Base-by-base conservation (phyloP, 1,284 basidiomycete genomes). In the Hemileia vastatrix region DNA sequence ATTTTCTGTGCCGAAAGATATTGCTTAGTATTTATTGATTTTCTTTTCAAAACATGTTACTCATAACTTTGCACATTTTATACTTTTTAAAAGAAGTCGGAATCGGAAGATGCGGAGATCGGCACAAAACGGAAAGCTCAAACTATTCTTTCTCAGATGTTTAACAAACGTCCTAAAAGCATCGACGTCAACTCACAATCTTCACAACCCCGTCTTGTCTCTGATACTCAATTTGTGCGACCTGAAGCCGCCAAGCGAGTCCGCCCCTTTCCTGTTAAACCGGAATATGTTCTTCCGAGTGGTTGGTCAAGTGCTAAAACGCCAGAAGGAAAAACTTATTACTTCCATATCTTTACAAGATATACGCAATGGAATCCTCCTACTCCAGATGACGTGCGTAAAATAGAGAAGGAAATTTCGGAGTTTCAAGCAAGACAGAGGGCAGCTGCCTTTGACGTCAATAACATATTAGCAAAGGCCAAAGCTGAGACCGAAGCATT, bases 401-500 rank as follows among this genome's bases (percentile, higher is more conserved):
- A 18, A 0, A 18, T 64, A 43, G n/a, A 51, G n/a, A 44, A 40
- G 4, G 21, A 33, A 2, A 11, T 32, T 4, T 23, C 48, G 11
- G 57, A 62, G 4, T 40, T 54, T 49, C 18, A 47, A 24, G 53
- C 52, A 8, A 24, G 60, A 19, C 60, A 62, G 24, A 62, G 55
- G 27, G 60, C 60, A 31, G 57, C 51, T n/a, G 51, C 63, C 1
- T 23, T 65, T 8, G 62, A 67, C 19, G 65, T 70, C 15, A 64
- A 67, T 31, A 67, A 67, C 27, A 67, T 73, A 36, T 65, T 74
- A 11, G 77, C 77, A 1, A 78, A 78, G 56, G 77, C 76, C n/a
- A 78, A 78, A 6, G 79, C 76, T 36, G 79, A 77, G 9, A 77
- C 78, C 6, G 78, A 77, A 23, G 76, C 77, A 47, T 68, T 73